Percentiles rank a stretch among this genome's conserved stretches.
Evolutionary conservation across 257 asterid species (phyloP).

Genomic region (Fraxinus americana): DNA sequence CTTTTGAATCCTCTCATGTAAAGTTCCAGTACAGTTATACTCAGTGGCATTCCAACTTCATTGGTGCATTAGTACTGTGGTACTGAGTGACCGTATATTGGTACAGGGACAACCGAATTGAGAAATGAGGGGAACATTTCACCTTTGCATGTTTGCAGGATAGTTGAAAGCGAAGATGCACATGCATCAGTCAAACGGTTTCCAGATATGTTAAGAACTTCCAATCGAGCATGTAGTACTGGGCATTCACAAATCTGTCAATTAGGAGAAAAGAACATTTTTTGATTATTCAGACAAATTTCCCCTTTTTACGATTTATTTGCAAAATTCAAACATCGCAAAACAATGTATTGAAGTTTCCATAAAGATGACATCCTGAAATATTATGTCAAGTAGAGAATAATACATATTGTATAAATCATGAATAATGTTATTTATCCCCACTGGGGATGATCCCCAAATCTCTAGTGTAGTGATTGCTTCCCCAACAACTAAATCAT

Average conservation of each 20-base stretch:
- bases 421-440: too few relatives aligned
- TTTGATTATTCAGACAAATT: constrained; percentile 15
- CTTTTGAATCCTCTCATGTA: constrained; percentile 9
- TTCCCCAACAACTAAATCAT: too few relatives aligned
- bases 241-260: constrained; percentile 83
- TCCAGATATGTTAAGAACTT: constrained; percentile 86
- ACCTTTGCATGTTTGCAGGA: constrained; percentile 84
- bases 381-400: neutral
- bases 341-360: constrained; percentile 7
- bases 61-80: neutral
- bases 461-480: too few relatives aligned
- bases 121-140: constrained; percentile 24
- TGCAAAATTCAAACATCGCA: constrained; percentile 4
- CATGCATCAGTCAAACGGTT: constrained; percentile 87
- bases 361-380: neutral
- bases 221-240: constrained; percentile 71
- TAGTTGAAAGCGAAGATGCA: constrained; percentile 82
- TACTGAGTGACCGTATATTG: constrained; percentile 17
- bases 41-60: constrained; percentile 13
- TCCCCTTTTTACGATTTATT: neutral
- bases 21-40: constrained; percentile 23
- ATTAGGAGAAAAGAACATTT: constrained; percentile 17
- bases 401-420: too few relatives aligned
- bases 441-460: too few relatives aligned
- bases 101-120: constrained; percentile 3